phyloP scores from a whole-genome alignment of 805 yeast genomes.

The Yarrowia bubula region DNA sequence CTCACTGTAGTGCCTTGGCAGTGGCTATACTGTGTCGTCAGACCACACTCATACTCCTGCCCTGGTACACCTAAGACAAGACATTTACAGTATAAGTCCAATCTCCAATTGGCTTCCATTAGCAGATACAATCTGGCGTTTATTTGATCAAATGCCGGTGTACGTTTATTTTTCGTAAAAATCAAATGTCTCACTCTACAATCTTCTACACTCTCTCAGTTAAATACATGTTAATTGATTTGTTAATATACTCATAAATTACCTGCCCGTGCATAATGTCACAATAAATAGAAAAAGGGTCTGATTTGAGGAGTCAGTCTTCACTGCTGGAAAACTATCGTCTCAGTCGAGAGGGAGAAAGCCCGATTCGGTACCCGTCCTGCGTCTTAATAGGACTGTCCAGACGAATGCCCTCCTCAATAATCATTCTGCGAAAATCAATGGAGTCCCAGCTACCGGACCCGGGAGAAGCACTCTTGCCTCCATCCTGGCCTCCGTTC shows the following conservation, averaged over 20 bases:
- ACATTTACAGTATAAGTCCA: too few species aligned
- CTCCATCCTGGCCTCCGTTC: slow-evolving; percentile 4
- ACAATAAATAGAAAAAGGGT: slow-evolving; percentile 17
- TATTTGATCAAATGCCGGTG: too few species aligned
- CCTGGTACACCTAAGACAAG: too few species aligned
- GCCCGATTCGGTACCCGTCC: slow-evolving; percentile 19
- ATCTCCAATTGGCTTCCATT: too few species aligned
- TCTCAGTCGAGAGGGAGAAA: slow-evolving; percentile 7
- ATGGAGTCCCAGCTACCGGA: slow-evolving; percentile 15
- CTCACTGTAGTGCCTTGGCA: too few species aligned
- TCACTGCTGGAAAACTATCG: background rate
- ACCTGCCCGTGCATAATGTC: slow-evolving; percentile 21
- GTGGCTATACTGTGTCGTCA: too few species aligned
- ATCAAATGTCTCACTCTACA: background rate
- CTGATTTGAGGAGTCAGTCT: background rate
- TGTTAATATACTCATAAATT: slow-evolving; percentile 20
- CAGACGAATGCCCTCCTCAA: slow-evolving; percentile 23
- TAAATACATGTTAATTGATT: background rate
- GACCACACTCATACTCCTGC: too few species aligned
- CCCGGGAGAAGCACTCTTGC: background rate
- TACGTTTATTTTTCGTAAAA: too few species aligned
- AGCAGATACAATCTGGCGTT: too few species aligned
- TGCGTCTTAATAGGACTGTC: slow-evolving; percentile 24
- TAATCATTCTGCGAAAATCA: slow-evolving; percentile 26
- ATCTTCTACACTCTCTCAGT: background rate